A percentile compares a stretch with the other conserved stretches of the same genome.
Evolutionary conservation across 148 eudicot species (phyloP).

Genomic region (Rhododendron ovatum): DNA sequence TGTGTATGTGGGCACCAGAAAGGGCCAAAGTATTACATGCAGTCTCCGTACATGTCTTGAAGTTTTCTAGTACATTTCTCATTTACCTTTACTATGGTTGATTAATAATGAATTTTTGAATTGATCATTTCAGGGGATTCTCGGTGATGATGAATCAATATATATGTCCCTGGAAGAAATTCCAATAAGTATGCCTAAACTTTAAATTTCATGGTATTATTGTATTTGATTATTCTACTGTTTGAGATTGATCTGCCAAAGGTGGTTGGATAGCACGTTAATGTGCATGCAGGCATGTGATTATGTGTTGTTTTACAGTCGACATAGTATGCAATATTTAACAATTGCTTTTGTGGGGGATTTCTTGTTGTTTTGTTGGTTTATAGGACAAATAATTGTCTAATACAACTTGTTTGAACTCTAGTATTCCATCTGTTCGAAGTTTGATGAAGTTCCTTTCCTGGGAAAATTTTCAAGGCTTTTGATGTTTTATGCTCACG

Average conservation of each 20-base stretch:
- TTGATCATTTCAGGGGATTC: slow-evolving; percentile 62
- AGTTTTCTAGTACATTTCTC: slow-evolving; percentile 5
- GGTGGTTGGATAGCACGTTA: slow-evolving; percentile 20
- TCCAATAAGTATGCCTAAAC: slow-evolving; percentile 79
- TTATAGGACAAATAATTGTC: not conserved
- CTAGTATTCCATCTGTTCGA: not conserved
- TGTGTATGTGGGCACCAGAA: not conserved
- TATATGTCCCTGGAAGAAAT: slow-evolving; percentile 92
- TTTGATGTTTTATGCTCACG: not conserved
- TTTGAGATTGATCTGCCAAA: slow-evolving; percentile 23
- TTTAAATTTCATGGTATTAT: slow-evolving; percentile 35
- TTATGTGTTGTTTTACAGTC: not conserved
- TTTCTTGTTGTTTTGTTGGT: not conserved
- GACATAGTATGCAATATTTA: not conserved
- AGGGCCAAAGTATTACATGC: not conserved
- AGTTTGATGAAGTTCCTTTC: slow-evolving; percentile 5
- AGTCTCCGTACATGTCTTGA: not conserved
- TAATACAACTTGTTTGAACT: not conserved
- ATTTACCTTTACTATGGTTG: not conserved
- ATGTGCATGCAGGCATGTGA: not conserved
- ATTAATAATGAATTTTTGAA: slow-evolving; percentile 4
- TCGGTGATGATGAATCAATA: slow-evolving; percentile 81
- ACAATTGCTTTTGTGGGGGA: not conserved
- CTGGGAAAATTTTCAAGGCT: not conserved
- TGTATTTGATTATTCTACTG: slow-evolving; percentile 27